Conservation (phyloP, 176 grass and related monocot species). For the Dactylis glomerata region DNA sequence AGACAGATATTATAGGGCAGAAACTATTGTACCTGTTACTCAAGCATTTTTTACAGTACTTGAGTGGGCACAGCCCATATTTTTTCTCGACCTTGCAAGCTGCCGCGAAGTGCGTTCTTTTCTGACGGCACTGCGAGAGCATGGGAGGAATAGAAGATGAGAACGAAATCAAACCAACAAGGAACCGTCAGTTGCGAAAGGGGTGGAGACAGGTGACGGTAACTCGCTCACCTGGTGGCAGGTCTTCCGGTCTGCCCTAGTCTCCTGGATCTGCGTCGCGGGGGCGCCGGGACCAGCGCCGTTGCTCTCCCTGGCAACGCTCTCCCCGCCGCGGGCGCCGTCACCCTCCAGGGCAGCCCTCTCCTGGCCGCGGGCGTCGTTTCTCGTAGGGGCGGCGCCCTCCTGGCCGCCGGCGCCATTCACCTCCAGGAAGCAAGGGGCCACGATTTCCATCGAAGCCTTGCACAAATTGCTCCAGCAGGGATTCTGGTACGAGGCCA, state of each 20-base stretch:
- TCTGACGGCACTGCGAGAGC: slow-evolving; percentile 70
- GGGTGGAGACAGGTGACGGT: neutral
- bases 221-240: slow-evolving; percentile 70
- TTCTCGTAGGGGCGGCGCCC: neutral
- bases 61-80: slow-evolving; percentile 56
- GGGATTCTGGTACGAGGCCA: no score
- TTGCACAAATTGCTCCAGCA: no score
- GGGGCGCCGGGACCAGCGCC: neutral
- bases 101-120: slow-evolving; percentile 53
- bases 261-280: slow-evolving; percentile 6
- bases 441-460: neutral
- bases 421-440: neutral
- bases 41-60: slow-evolving; percentile 71
- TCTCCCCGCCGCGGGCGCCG: neutral
- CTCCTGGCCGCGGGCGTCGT: neutral
- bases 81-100: slow-evolving; percentile 57
- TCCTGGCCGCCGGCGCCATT: neutral
- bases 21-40: slow-evolving; percentile 49
- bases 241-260: slow-evolving; percentile 39
- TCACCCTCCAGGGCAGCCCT: neutral
- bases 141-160: neutral
- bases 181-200: neutral
- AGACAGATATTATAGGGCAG: neutral
- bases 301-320: neutral
- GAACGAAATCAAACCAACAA: neutral